Evolutionary conservation across 495 filamentous ascomycete species (phyloP), one percentile per base, ranked within the genome.

Genomic region (Geoglossum glabrum): DNA sequence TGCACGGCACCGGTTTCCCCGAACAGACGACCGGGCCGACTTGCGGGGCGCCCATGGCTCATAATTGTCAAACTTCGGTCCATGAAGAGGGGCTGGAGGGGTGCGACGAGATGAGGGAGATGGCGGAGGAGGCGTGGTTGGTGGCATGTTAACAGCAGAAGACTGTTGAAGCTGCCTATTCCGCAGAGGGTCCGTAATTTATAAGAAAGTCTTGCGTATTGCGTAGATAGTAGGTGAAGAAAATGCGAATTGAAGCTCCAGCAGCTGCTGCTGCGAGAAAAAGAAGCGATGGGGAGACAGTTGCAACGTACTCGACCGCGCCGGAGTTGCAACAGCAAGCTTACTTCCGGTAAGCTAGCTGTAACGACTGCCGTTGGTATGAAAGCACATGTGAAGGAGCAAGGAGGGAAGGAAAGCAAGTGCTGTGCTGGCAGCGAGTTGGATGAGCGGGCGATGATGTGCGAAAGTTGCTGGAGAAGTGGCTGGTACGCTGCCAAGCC

Each of bases 61-160:
- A 68, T 81, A 87, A 54, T 70, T 66, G 70, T 93, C 85, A 58
- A 78, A 75, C 63, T 74, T 80, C 54, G 77, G 66, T 51, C 85
- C 85, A 70, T 82, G 79, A 36, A 76, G 79, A 19, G 88, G 88
- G 40, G 87, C 84, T 51, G 79, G 73, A 51, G 88, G 88, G 40
- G 83, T 82, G 58, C 76, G 75, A 45, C 72, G 71, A 10, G 28
- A 34, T 1, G 56, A 49, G 27, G 25, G 54, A 31, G 54, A 56
- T 33, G 54, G 54, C 15, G 54, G 54, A 56, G 54, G 54, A 1
- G 33, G 54, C 9, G 54, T 56, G 23, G 31, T 17, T 1, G 33
- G 54, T 17, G 33, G 54, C 49, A 52, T 52, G 3, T 15, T 28
- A 13, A 19, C 25, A 21, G n/a, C 40, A 45, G n/a, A 45, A 3